A percentile compares a stretch with the other conserved stretches of the same genome.
Conservation (phyloP, 2,329 filamentous ascomycete genomes). For the Karstenula rhodostoma region DNA sequence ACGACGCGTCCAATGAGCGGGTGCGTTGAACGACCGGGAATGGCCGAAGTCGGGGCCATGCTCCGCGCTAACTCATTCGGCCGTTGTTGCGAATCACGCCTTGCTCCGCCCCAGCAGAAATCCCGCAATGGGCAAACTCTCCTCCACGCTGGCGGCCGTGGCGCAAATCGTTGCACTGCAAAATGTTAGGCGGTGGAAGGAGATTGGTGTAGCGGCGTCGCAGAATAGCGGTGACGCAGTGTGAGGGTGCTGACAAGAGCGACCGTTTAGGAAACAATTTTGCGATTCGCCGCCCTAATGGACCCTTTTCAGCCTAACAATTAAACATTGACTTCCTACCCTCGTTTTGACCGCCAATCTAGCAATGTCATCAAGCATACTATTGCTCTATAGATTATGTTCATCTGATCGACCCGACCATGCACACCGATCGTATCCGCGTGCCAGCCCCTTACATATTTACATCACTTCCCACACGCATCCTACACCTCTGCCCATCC, state of each 20-base stretch:
- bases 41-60: not conserved
- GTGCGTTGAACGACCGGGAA: not conserved
- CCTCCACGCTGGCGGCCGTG: not conserved
- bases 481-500: not conserved
- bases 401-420: not conserved
- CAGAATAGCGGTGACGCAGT: slow-evolving; percentile 1
- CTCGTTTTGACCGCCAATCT: not conserved
- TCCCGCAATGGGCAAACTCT: not conserved
- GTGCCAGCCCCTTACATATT: not conserved
- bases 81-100: not conserved
- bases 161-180: not conserved
- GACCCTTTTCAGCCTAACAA: not conserved
- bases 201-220: not conserved
- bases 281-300: not conserved
- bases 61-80: not conserved
- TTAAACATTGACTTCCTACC: not conserved
- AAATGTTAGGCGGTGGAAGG: not conserved
- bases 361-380: not conserved
- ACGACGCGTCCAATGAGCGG: not conserved
- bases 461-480: not conserved
- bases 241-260: not conserved
- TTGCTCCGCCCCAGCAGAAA: not conserved
- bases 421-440: not conserved
- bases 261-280: not conserved
- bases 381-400: slow-evolving; percentile 2